These are phyloP conservation scores for Psilocybe subaeruginosa DNA, from an alignment of 768 basidiomycete genomes.

Conservation along the genomic window DNA sequence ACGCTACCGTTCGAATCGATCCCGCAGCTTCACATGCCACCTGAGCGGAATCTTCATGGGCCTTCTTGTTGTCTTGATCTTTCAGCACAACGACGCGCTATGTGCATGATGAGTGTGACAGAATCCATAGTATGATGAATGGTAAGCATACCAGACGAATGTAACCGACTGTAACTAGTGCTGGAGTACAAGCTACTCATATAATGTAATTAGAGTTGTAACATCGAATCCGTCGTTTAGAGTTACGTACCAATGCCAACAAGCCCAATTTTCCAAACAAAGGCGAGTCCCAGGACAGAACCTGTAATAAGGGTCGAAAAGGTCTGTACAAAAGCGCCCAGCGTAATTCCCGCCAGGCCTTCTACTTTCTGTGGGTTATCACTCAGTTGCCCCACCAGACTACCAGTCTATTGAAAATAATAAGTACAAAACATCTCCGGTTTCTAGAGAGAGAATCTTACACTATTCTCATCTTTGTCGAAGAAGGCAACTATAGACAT, in stretches of 20 bases:
- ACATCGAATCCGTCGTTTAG: not conserved
- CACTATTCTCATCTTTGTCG: slow-evolving; percentile 80
- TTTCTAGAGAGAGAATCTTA: slow-evolving; percentile 30
- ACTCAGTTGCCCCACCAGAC: slow-evolving; percentile 73
- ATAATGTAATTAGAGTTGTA: not conserved
- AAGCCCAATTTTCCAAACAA: slow-evolving; percentile 76
- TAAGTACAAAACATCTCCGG: not conserved
- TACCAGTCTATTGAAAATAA: slow-evolving; percentile 57
- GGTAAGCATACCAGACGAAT: slow-evolving; percentile 63
- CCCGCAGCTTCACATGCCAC: slow-evolving; percentile 91
- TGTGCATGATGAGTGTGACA: slow-evolving; percentile 20
- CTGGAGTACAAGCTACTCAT: slow-evolving; percentile 60
- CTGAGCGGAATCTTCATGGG: slow-evolving; percentile 81
- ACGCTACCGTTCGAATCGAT: slow-evolving; percentile 87
- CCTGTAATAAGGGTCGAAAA: slow-evolving; percentile 70
- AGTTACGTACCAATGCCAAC: slow-evolving; percentile 36
- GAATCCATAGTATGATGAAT: slow-evolving; percentile 18
- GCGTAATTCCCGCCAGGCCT: slow-evolving; percentile 82
- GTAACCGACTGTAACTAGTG: slow-evolving; percentile 56
- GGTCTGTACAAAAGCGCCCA: slow-evolving; percentile 84
- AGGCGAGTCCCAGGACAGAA: slow-evolving; percentile 72
- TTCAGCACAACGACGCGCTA: slow-evolving; percentile 82
- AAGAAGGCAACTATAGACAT: slow-evolving; percentile 70
- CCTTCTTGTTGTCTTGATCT: slow-evolving; percentile 76
- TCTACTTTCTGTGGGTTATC: slow-evolving; percentile 88